Conservation (phyloP, 257 asterid species). For the Lithospermum erythrorhizon region DNA sequence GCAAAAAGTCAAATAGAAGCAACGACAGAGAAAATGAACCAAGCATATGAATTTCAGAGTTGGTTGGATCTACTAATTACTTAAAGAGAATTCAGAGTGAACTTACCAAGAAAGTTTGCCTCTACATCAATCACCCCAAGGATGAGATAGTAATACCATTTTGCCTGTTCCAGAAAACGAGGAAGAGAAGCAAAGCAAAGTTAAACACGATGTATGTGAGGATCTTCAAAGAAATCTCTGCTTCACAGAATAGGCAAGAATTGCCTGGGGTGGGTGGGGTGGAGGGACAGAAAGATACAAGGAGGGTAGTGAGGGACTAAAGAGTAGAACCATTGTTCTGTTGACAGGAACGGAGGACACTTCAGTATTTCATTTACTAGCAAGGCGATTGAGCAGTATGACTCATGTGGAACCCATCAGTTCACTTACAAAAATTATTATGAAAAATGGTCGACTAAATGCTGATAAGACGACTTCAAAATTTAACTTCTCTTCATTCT, state of each 20-base stretch:
- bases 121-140: constrained; percentile 87
- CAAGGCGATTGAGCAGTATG: no score
- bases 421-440: no score
- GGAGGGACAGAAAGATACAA: not conserved
- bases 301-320: no score
- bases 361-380: not conserved
- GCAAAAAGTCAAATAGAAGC: no score
- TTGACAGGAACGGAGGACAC: not conserved
- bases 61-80: no score
- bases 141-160: constrained; percentile 79
- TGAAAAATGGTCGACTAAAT: no score
- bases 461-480: no score
- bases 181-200: not conserved
- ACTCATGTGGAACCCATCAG: no score
- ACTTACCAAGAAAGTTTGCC: constrained; percentile 86
- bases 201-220: not conserved
- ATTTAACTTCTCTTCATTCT: no score
- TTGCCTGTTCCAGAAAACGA: constrained; percentile 38
- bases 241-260: not conserved
- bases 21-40: no score
- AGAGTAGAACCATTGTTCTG: not conserved
- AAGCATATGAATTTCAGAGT: no score
- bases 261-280: no score
- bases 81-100: not conserved
- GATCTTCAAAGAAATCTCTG: not conserved